Evolutionary conservation across 2,329 filamentous ascomycete species (phyloP).

Genomic region (Diaporthe aspalathi): DNA sequence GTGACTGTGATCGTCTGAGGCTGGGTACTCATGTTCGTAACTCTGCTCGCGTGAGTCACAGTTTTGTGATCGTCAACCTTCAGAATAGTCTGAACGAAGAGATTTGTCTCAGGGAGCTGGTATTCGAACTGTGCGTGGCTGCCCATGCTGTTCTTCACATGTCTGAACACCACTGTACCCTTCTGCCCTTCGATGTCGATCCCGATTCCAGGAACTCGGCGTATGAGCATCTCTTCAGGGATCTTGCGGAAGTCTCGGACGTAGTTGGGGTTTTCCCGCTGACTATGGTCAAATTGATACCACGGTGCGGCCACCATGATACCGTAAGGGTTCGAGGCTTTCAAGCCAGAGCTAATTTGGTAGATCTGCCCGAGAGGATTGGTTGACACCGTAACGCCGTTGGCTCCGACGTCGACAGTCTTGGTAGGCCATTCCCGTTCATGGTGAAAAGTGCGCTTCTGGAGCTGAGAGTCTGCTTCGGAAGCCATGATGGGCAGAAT

Average conservation of each 20-base stretch:
- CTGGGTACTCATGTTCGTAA: slow-evolving; percentile 29
- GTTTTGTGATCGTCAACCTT: slow-evolving; percentile 30
- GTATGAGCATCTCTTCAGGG: slow-evolving; percentile 34
- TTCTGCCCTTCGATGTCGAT: not conserved
- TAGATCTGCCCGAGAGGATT: slow-evolving; percentile 39
- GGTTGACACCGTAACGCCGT: slow-evolving; percentile 38
- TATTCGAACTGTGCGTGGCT: slow-evolving; percentile 33
- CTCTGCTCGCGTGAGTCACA: slow-evolving; percentile 35
- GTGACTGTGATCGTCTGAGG: slow-evolving; percentile 11
- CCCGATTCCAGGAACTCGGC: slow-evolving; percentile 2
- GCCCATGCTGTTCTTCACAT: slow-evolving; percentile 28
- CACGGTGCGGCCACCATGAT: slow-evolving; percentile 41
- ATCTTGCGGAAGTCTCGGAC: slow-evolving; percentile 40
- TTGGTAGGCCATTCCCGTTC: slow-evolving; percentile 27
- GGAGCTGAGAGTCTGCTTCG: not conserved
- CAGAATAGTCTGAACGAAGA: slow-evolving; percentile 28
- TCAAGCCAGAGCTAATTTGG: slow-evolving; percentile 22
- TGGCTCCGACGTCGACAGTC: slow-evolving; percentile 39
- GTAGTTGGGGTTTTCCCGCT: slow-evolving; percentile 35
- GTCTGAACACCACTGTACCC: slow-evolving; percentile 29
- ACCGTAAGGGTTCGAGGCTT: slow-evolving; percentile 27
- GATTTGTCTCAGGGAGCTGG: not conserved
- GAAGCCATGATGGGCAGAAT: not conserved
- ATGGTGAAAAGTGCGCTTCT: slow-evolving; percentile 8
- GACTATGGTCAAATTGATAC: slow-evolving; percentile 40